Evolutionary conservation across 2,329 filamentous ascomycete species (phyloP).

Genomic region (Colletotrichum sansevieriae): DNA sequence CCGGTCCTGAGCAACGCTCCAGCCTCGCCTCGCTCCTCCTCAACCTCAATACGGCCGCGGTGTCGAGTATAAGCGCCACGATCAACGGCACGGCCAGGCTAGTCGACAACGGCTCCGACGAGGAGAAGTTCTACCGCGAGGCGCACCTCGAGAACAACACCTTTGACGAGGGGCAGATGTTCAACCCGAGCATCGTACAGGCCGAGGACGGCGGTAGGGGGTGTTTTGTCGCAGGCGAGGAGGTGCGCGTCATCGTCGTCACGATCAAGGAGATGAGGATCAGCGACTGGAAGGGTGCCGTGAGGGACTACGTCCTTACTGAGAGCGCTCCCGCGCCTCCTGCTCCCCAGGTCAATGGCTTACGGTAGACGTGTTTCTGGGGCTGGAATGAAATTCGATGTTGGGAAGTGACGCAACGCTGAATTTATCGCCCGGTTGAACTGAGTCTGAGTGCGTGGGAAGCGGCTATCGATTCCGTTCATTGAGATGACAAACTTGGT

Average conservation of each 20-base stretch:
- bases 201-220: constrained; percentile 67
- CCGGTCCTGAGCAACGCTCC: constrained; percentile 74
- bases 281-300: constrained; percentile 94
- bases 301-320: constrained; percentile 78
- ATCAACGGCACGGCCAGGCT: constrained; percentile 90
- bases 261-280: constrained; percentile 87
- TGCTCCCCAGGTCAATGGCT: constrained; percentile 56
- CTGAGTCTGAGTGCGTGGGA: neutral
- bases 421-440: too few species aligned
- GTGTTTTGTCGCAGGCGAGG: constrained; percentile 82
- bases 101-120: constrained; percentile 78
- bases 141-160: constrained; percentile 94
- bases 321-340: constrained; percentile 46
- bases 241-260: constrained; percentile 90
- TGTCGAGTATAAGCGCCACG: constrained; percentile 91
- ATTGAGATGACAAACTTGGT: too few species aligned
- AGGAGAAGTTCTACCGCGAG: constrained; percentile 86
- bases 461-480: too few species aligned
- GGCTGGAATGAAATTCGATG: too few species aligned
- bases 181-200: constrained; percentile 52
- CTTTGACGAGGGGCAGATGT: constrained; percentile 70
- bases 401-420: too few species aligned
- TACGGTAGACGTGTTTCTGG: constrained; percentile 43
- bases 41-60: constrained; percentile 89
- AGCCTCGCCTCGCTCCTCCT: constrained; percentile 86